Evolutionary conservation across 176 grass and related monocot species (phyloP), one percentile per base, ranked within the genome.

Genomic region (Triticum urartu): DNA sequence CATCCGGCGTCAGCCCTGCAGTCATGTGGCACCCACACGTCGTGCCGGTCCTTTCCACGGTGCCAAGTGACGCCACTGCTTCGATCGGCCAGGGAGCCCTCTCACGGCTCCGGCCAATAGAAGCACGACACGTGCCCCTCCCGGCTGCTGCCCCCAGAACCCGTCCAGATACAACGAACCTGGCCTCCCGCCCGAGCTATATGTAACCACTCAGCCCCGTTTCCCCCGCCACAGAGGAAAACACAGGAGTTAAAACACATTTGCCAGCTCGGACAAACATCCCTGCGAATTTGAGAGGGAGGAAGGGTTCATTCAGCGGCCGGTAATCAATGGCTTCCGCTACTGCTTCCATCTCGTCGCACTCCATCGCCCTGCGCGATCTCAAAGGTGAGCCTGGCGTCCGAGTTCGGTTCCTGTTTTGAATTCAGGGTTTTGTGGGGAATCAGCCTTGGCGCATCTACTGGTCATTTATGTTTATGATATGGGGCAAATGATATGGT

Each of bases 121-220:
- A 2, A 4, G 0, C 0, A 11, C 34, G 87, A 40, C 92, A 92
- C 79, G 84, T 89, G 50, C n/a, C n/a, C 22, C 35, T 0, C 14
- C 11, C 0, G 18, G 33, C 39, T 14, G 35, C 54, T 2, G 10
- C 68, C 71, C 35, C 68, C 3, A 30, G 34, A 76, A 64, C 25
- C 92, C 96, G 90, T 94, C 93, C 79, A 89, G 90, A 80, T 95
- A 21, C 96, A 88, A 84, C 75, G 91, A 77, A 95, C 83, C 71
- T 1, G 9, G 21, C 15, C 58, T 81, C 69, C 74, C 74, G 88
- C 50, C 45, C 18, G 63, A 59, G 18, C 69, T 92, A 87, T 95
- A 91, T 90, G 88, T 92, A 85, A 6, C 66, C 69, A 33, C 24
- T 14, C 62, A 62, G 17, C 33, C 32, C 5, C 64, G 21, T 88